Percentiles rank a stretch among this genome's conserved stretches.
These are phyloP conservation scores for Ajuga chamaepitys DNA, from an alignment of 257 asterid genomes.

Conservation along the genomic window DNA sequence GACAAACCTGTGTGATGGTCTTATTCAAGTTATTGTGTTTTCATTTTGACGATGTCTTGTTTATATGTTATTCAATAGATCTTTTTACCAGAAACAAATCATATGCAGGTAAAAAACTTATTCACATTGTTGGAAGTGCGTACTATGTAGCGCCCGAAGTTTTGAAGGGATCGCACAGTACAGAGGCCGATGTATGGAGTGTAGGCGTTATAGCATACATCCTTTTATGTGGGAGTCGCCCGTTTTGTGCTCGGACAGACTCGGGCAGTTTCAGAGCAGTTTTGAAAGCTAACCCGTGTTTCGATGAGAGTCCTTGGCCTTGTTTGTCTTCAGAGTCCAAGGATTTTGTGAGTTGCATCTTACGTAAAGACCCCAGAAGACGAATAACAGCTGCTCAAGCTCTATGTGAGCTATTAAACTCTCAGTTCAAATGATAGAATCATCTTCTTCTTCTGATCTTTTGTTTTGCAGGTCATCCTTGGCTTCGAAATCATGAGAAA, in stretches of 20 bases:
- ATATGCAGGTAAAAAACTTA: conserved; percentile 59
- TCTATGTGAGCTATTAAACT: conserved; percentile 40
- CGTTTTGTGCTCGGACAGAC: conserved; percentile 71
- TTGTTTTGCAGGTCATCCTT: conserved; percentile 64
- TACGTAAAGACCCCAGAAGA: conserved; percentile 52
- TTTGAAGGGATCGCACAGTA: conserved; percentile 16
- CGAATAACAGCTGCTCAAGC: conserved; percentile 76
- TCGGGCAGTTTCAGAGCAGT: conserved; percentile 62
- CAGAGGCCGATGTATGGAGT: conserved; percentile 28
- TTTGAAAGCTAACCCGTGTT: conserved; percentile 48
- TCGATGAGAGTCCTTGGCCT: conserved; percentile 61
- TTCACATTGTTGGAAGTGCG: conserved; percentile 59
- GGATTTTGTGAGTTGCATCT: conserved; percentile 49
- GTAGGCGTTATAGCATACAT: conserved; percentile 36
- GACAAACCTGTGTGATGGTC: too few species aligned
- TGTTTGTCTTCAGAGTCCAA: conserved; percentile 39
- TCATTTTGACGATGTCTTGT: too few species aligned
- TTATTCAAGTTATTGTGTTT: too few species aligned
- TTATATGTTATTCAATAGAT: not conserved
- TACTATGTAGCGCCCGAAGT: conserved; percentile 28
- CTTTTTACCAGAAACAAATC: conserved; percentile 7
- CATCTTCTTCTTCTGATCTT: not conserved
- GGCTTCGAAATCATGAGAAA: conserved; percentile 39
- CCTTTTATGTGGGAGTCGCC: conserved; percentile 63
- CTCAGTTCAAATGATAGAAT: not conserved